These are phyloP conservation scores for Elaeis guineensis DNA, from an alignment of 176 grass and related monocot species.

Conservation along the genomic window DNA sequence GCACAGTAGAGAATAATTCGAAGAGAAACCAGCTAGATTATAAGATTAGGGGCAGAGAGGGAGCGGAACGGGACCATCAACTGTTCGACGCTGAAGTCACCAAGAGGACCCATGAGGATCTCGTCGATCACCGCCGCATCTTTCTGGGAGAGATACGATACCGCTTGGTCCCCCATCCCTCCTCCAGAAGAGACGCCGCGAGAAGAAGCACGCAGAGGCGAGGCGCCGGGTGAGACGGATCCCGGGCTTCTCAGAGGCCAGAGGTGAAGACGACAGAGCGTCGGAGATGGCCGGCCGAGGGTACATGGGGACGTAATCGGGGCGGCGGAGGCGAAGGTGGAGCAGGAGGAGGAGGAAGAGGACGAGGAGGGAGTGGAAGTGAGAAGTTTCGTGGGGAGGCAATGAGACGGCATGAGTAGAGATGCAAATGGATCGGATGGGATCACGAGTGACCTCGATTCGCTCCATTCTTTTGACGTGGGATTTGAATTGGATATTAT, in stretches of 20 bases:
- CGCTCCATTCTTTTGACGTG: no score
- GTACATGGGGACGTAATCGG: constrained; percentile 5
- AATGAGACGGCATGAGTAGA: constrained; percentile 1
- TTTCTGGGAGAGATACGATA: constrained; percentile 59
- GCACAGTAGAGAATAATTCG: neutral
- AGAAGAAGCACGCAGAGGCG: neutral
- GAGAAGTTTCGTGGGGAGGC: constrained; percentile 6
- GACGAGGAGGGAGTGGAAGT: constrained; percentile 25
- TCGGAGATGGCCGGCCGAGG: neutral
- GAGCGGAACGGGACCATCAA: constrained; percentile 48
- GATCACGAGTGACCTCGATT: no score
- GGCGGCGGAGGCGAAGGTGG: neutral
- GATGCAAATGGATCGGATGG: no score
- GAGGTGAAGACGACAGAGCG: neutral
- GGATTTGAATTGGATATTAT: no score
- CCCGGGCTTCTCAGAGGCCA: neutral
- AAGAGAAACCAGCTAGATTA: neutral
- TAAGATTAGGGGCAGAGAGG: neutral
- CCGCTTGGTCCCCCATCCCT: constrained; percentile 8
- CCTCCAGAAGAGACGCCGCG: constrained; percentile 27
- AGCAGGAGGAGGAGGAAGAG: neutral
- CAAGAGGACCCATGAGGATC: constrained; percentile 73
- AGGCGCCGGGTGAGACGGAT: neutral
- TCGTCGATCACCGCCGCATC: constrained; percentile 68
- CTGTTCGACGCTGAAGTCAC: constrained; percentile 67